Percentiles rank a stretch among this genome's conserved stretches.
These are phyloP conservation scores for Cystobasidiaceae sp. DNA, from an alignment of 1,284 basidiomycete species.

Conservation along the genomic window DNA sequence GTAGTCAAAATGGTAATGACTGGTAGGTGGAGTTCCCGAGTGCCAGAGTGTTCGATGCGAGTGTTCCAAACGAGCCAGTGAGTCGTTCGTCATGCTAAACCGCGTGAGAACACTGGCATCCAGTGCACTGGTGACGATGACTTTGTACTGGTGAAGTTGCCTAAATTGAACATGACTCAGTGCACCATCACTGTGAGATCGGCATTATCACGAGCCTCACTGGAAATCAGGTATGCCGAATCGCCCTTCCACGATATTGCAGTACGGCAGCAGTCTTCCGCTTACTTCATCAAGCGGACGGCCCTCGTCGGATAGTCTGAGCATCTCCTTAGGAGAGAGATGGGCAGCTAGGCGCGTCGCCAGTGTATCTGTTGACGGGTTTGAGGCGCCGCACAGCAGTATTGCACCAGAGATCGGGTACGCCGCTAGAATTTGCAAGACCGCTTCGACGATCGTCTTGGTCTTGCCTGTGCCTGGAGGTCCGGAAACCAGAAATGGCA, in stretches of 20 bases:
- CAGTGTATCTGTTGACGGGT: slow-evolving; percentile 49
- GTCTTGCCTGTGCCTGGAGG: slow-evolving; percentile 47
- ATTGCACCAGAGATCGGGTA: slow-evolving; percentile 42
- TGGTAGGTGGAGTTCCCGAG: slow-evolving; percentile 22
- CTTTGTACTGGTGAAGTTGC: slow-evolving; percentile 43
- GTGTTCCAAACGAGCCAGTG: slow-evolving; percentile 42
- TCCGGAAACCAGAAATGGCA: slow-evolving; percentile 39
- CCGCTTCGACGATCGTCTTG: slow-evolving; percentile 44
- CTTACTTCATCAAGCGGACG: slow-evolving; percentile 48
- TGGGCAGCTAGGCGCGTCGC: slow-evolving; percentile 42
- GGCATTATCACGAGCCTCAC: slow-evolving; percentile 19
- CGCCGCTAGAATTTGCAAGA: slow-evolving; percentile 45
- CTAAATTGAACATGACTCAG: slow-evolving; percentile 29
- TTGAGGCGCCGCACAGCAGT: slow-evolving; percentile 48
- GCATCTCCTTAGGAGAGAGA: slow-evolving; percentile 37
- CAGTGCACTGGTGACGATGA: slow-evolving; percentile 45
- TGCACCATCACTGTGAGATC: not conserved
- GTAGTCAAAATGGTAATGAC: slow-evolving; percentile 47
- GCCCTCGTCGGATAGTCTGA: slow-evolving; percentile 46
- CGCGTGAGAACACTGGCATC: slow-evolving; percentile 46
- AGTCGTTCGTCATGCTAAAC: slow-evolving; percentile 44
- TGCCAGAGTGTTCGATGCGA: slow-evolving; percentile 31
- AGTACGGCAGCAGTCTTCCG: slow-evolving; percentile 38
- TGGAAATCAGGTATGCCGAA: slow-evolving; percentile 40
- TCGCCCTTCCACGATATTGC: slow-evolving; percentile 37